These are phyloP conservation scores for Saccharomyces hybrid DNA, from an alignment of 1,139 yeast species.

Conservation along the genomic window DNA sequence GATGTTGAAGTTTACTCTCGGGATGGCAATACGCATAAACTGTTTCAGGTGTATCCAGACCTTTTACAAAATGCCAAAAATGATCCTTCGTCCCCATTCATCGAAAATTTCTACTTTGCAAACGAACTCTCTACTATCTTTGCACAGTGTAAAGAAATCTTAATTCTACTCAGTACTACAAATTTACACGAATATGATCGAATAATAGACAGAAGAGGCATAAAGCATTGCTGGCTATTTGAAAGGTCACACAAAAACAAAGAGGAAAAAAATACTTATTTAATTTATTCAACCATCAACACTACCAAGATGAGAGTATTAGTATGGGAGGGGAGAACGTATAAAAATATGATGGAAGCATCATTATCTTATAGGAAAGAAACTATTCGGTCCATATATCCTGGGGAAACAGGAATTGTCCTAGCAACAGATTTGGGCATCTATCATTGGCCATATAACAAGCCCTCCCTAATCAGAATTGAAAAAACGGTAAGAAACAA, in stretches of 20 bases:
- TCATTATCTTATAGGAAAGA: conserved; percentile 18
- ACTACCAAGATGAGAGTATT: conserved; percentile 19
- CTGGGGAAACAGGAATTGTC: conserved; percentile 14
- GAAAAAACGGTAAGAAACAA: conserved; percentile 17
- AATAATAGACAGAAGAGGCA: conserved; percentile 28
- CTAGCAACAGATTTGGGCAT: conserved; percentile 19
- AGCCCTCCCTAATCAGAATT: conserved; percentile 11
- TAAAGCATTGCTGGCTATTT: conserved; percentile 23
- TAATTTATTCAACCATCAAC: conserved; percentile 19
- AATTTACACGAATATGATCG: conserved; percentile 29
- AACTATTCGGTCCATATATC: conserved; percentile 14
- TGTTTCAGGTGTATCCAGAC: conserved; percentile 25
- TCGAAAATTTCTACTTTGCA: conserved; percentile 20
- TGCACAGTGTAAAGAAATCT: conserved; percentile 21
- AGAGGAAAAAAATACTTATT: conserved; percentile 13
- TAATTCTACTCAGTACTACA: conserved; percentile 24
- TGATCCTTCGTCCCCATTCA: conserved; percentile 10
- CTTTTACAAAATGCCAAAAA: conserved; percentile 14
- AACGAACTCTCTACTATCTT: conserved; percentile 25
- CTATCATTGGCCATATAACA: conserved; percentile 22
- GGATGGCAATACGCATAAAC: conserved; percentile 15
- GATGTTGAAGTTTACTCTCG: conserved; percentile 26
- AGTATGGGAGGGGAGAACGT: conserved; percentile 25
- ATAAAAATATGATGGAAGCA: conserved; percentile 22
- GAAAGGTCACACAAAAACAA: conserved; percentile 7